Evolutionary conservation across 495 filamentous ascomycete genomes (phyloP), one percentile per base, ranked within the genome.

Genomic region (Aspergillus campestris): DNA sequence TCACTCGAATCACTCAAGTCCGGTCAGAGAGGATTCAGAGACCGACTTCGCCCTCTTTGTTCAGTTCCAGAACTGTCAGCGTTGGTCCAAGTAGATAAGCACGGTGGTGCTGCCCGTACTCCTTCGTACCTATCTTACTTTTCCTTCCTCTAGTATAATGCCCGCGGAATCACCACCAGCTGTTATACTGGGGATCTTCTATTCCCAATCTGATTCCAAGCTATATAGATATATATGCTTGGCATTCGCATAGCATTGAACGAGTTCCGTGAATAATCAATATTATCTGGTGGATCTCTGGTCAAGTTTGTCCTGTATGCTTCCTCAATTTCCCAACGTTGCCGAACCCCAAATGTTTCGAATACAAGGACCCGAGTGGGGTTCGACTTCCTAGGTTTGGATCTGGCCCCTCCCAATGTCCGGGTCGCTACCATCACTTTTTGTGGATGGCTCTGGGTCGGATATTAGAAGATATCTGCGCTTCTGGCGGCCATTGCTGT

Each of bases 261-360:
- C 47, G 43, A 33, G 12, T 33, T 34, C 37, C 37, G 18, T 12
- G 18, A 47, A 47, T 39, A 51, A 52, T 53, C 49, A 55, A 59
- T 55, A 52, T 59, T 59, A 59, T 59, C 56, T 51, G 55, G 56
- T 59, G 56, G 56, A 54, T 50, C 56, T 31, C 38, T 37, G 18
- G 12, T 32, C 30, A 34, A 37, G 15, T 27, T 8, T 44, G 45
- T 38, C 31, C 34, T 31, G 5, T 8, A 14, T 28, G 15, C 36
- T 49, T 41, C 47, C 24, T 44, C 30, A 13, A 27, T 40, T 13
- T 27, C 18, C 18, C 18, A 24, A 24, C 18, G 18, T 48, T 42
- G 46, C 46, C 46, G 38, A 42, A 38, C 13, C 36, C 28, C 30
- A 30, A 34, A 24, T 18, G 15, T 43, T 33, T 33, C 12, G n/a